Conservation (phyloP, 805 yeast species). For the Kuraishia capsulata region DNA sequence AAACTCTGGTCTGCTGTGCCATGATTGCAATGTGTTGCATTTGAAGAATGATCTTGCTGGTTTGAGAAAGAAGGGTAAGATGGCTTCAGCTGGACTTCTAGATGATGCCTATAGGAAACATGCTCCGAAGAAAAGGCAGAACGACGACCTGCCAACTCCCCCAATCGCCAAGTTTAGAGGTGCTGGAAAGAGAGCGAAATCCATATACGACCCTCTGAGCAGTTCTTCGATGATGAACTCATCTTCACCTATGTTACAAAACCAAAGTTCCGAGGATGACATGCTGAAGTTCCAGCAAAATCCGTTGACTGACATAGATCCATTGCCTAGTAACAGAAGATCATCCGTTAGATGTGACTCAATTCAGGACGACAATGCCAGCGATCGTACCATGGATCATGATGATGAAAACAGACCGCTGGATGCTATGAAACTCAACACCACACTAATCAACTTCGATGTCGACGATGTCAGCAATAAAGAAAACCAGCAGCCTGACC, state of each 20-base stretch:
- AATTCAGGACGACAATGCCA: neutral
- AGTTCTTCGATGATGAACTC: neutral
- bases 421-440: conserved; percentile 43
- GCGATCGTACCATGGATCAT: conserved; percentile 17
- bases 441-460: conserved; percentile 43
- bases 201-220: neutral
- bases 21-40: conserved; percentile 16
- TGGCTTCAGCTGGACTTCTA: conserved; percentile 22
- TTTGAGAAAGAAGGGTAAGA: conserved; percentile 20
- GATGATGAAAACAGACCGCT: conserved; percentile 30
- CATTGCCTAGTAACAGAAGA: neutral
- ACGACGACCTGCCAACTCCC: neutral
- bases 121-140: neutral
- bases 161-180: neutral
- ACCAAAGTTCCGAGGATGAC: conserved; percentile 1
- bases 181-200: neutral
- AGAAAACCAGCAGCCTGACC: conserved; percentile 16
- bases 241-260: neutral
- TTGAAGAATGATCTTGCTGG: conserved; percentile 12
- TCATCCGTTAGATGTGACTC: neutral
- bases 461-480: conserved; percentile 24
- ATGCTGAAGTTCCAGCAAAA: neutral
- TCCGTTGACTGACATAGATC: conserved; percentile 3
- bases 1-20: conserved; percentile 23
- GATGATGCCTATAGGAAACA: conserved; percentile 18